Evolutionary conservation across 2,329 filamentous ascomycete genomes (phyloP), one percentile per base, ranked within the genome.

Genomic region (Alternaria triticina): DNA sequence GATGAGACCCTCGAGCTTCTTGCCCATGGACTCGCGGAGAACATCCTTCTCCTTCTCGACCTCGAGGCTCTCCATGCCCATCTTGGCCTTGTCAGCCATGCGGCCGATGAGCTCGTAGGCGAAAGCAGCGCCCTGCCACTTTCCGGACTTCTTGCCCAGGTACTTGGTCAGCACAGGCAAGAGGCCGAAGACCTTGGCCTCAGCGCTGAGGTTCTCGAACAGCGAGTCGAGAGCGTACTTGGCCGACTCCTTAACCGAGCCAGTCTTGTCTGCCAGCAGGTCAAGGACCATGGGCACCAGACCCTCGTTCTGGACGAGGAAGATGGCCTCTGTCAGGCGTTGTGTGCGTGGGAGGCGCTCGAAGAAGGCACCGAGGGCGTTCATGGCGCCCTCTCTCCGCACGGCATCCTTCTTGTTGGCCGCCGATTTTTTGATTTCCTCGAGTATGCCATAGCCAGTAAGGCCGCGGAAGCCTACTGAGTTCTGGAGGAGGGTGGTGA

Each of bases 71-170:
- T 92, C 94, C 66, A 92, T 88, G 59, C 91, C 90, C 80, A 96
- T 89, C 86, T 96, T 91, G 44, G 95, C 92, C 85, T 96, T 97
- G 78, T 97, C 92, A 51, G 96, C 96, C 91, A 98, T 97, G 81
- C 90, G 93, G 78, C 96, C 94, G 62, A 99, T 83, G 67, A 98
- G 81, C 80, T 91, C 89, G 77, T 91, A 91, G 49, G 93, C 96
- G 64, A 91, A 94, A 57, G 97, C 92, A 15, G 92, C 93, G 64
- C 96, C 96, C 83, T 99, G 96, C 96, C 96, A 99, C 83, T 99
- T 99, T 70, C 93, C 94, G 15, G 93, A 91, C 76, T 88, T 89
- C 82, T 93, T 96, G 77, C 86, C 85, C 28, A 99, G 86, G 79
- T 98, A 98, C 56, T 86, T 82, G 66, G 85, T 82, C 44, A 99